Conservation (phyloP, 345 rosid species). For the Odontarrhena argentea region DNA sequence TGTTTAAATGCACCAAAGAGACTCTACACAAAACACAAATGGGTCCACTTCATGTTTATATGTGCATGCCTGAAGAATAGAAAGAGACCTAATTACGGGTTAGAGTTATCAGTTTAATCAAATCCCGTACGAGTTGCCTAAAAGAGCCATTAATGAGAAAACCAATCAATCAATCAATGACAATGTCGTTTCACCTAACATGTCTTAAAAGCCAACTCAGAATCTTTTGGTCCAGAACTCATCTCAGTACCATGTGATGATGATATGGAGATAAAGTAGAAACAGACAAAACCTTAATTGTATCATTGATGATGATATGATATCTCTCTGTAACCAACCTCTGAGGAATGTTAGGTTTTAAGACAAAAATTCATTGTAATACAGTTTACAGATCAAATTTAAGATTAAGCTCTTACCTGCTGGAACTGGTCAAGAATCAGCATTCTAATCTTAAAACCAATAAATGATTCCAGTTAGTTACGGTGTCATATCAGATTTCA, state of each 20-base stretch:
- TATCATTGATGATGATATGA: slow-evolving; percentile 31
- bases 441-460: slow-evolving; percentile 1
- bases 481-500: slow-evolving; percentile 2
- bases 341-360: slow-evolving; percentile 15
- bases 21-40: slow-evolving; percentile 20
- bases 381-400: neutral
- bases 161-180: slow-evolving; percentile 32
- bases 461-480: slow-evolving; percentile 3
- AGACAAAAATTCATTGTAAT: slow-evolving; percentile 12
- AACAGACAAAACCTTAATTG: slow-evolving; percentile 37
- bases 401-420: slow-evolving; percentile 23
- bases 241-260: slow-evolving; percentile 34
- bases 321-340: slow-evolving; percentile 31
- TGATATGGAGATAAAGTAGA: slow-evolving; percentile 38
- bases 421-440: slow-evolving; percentile 19
- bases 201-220: slow-evolving; percentile 28
- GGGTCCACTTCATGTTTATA: slow-evolving; percentile 26
- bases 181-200: slow-evolving; percentile 39
- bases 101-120: slow-evolving; percentile 26
- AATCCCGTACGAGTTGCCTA: slow-evolving; percentile 39
- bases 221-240: slow-evolving; percentile 35
- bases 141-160: slow-evolving; percentile 35
- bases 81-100: slow-evolving; percentile 29
- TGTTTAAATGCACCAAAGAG: slow-evolving; percentile 24
- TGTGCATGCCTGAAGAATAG: slow-evolving; percentile 27